phyloP scores from a whole-genome alignment of 345 rosid genomes.

The Heritiera littoralis region DNA sequence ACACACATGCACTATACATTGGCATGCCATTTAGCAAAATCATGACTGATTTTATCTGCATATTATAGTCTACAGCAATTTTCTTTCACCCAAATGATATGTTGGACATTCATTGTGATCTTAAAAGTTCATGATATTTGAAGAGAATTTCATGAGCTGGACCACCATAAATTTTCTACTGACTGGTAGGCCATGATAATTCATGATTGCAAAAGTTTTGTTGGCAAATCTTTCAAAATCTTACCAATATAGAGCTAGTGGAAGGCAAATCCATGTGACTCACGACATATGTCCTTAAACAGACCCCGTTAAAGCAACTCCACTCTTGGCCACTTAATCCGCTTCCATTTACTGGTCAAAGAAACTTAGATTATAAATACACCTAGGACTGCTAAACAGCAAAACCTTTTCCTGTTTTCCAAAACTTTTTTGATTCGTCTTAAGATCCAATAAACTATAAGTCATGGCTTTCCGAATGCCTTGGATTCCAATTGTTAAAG shows the following conservation, averaged over 20 bases:
- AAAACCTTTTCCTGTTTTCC: background rate
- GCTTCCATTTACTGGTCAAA: conserved; percentile 7
- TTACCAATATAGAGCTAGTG: conserved; percentile 7
- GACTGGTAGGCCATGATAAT: conserved; percentile 17
- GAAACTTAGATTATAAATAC: background rate
- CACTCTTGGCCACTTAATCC: background rate
- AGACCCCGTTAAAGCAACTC: background rate
- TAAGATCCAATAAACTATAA: background rate
- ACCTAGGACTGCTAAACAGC: background rate
- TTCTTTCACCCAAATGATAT: conserved; percentile 5
- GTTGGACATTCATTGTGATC: conserved; percentile 1
- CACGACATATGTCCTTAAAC: background rate
- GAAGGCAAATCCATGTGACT: conserved; percentile 21
- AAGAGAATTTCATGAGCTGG: conserved; percentile 11
- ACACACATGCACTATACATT: background rate
- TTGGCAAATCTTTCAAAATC: background rate
- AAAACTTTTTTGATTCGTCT: background rate
- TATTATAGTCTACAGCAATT: background rate
- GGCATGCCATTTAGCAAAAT: background rate
- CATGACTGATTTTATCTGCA: background rate
- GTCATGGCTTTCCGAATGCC: no score
- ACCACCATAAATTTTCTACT: background rate
- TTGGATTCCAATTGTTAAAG: no score
- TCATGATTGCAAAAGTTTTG: conserved; percentile 16
- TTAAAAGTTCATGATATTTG: background rate